phyloP scores from a whole-genome alignment of 2,329 filamentous ascomycete genomes.

The Passalora sequoiae region DNA sequence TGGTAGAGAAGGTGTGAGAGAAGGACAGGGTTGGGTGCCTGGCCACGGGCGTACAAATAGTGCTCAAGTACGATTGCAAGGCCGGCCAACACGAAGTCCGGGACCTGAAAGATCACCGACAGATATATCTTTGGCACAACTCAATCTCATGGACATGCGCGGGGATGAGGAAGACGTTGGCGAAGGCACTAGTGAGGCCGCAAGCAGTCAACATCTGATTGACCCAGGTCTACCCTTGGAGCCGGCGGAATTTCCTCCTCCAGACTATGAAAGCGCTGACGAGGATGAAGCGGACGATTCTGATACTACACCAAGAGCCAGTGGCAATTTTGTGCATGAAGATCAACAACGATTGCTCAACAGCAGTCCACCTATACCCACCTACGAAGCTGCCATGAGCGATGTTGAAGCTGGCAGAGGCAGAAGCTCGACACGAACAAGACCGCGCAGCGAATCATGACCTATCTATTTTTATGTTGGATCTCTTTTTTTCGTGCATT shows the following conservation, averaged over 20 bases:
- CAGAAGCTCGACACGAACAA: constrained; percentile 23
- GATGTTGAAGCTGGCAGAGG: constrained; percentile 27
- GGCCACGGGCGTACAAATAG: constrained; percentile 70
- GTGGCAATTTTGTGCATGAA: constrained; percentile 21
- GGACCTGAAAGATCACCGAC: constrained; percentile 87
- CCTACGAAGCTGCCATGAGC: constrained; percentile 68
- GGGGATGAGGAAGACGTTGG: constrained; percentile 37
- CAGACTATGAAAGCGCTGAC: constrained; percentile 45
- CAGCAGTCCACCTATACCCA: constrained; percentile 64
- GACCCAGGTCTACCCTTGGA: constrained; percentile 29
- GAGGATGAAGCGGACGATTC: constrained; percentile 24
- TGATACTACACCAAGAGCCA: constrained; percentile 24
- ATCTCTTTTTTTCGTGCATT: not conserved
- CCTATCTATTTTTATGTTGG: not conserved
- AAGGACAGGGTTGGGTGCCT: constrained; percentile 52
- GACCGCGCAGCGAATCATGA: constrained; percentile 18
- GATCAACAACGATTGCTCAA: constrained; percentile 12
- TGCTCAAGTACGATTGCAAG: constrained; percentile 68
- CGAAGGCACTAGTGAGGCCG: constrained; percentile 24
- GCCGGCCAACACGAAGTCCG: constrained; percentile 67
- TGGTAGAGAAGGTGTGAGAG: constrained; percentile 53
- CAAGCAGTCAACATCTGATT: constrained; percentile 17
- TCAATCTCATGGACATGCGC: constrained; percentile 62
- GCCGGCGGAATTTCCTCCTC: constrained; percentile 38
- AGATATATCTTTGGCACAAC: constrained; percentile 87